phyloP scores from a whole-genome alignment of 805 yeast genomes.

The baker's yeast (Saccharomyces cerevisiae) region DNA sequence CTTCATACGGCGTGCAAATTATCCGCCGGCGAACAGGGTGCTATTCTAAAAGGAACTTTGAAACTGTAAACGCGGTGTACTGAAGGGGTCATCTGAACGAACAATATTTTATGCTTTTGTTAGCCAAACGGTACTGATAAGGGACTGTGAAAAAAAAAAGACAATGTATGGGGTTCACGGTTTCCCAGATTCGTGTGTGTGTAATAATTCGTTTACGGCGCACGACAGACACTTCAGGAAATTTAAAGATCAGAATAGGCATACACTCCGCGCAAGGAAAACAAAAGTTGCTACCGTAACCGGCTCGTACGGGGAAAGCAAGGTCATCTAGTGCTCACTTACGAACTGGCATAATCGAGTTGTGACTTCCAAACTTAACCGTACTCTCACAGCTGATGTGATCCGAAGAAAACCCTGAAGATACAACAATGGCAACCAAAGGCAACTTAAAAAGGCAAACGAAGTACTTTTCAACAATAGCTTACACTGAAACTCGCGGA shows the following conservation, averaged over 20 bases:
- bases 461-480: background rate
- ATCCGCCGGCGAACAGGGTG: background rate
- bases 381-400: background rate
- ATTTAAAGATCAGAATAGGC: background rate
- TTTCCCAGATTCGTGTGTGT: background rate
- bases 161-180: background rate
- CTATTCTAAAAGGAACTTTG: background rate
- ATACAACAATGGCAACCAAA: background rate
- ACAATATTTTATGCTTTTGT: background rate
- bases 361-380: background rate
- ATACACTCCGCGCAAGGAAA: background rate
- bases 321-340: background rate
- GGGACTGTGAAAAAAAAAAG: background rate
- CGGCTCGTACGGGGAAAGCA: background rate
- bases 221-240: background rate
- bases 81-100: background rate
- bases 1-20: background rate
- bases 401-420: background rate
- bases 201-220: background rate
- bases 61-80: background rate
- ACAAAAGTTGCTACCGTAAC: background rate
- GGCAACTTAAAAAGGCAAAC: background rate
- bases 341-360: background rate
- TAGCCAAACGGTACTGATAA: background rate
- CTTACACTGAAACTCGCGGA: background rate